These are phyloP conservation scores for Malassezia equina DNA, from an alignment of 1,284 basidiomycete genomes.

Conservation along the genomic window DNA sequence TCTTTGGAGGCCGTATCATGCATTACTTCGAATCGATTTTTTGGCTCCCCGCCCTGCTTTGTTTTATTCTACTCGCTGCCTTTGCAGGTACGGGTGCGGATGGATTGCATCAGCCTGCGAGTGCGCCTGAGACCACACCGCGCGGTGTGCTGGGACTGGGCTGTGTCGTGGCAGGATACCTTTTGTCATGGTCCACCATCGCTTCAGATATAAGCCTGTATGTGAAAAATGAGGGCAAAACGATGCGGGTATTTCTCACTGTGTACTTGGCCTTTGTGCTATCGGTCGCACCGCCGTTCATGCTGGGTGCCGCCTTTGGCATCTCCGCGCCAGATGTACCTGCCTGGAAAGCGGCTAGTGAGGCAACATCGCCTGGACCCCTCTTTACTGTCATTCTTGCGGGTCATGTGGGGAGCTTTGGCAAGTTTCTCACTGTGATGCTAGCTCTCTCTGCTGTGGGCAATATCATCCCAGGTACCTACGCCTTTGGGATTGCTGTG, in stretches of 20 bases:
- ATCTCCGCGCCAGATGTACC: slow-evolving; percentile 55
- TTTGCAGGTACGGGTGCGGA: slow-evolving; percentile 55
- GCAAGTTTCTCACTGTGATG: slow-evolving; percentile 71
- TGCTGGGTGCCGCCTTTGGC: slow-evolving; percentile 54
- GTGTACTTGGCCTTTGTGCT: slow-evolving; percentile 58
- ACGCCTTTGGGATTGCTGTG: slow-evolving; percentile 33
- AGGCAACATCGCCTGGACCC: slow-evolving; percentile 53
- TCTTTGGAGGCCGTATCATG: slow-evolving; percentile 66
- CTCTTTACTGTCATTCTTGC: slow-evolving; percentile 65
- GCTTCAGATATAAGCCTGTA: slow-evolving; percentile 46
- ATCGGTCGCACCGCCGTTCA: slow-evolving; percentile 55
- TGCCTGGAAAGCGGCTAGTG: slow-evolving; percentile 49
- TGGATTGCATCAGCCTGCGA: slow-evolving; percentile 51
- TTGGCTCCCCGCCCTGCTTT: slow-evolving; percentile 68
- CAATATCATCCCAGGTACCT: slow-evolving; percentile 69
- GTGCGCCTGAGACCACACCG: slow-evolving; percentile 51
- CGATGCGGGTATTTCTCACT: slow-evolving; percentile 53
- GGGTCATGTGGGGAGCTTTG: slow-evolving; percentile 59
- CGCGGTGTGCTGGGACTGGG: slow-evolving; percentile 55
- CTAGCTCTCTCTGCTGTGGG: slow-evolving; percentile 63
- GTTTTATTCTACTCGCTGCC: slow-evolving; percentile 55
- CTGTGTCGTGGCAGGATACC: slow-evolving; percentile 55
- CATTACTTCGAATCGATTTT: slow-evolving; percentile 59
- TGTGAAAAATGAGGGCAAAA: slow-evolving; percentile 51
- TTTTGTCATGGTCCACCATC: slow-evolving; percentile 52